Base-by-base conservation (phyloP, 2,329 filamentous ascomycete genomes). In the Fusarium sp. region DNA sequence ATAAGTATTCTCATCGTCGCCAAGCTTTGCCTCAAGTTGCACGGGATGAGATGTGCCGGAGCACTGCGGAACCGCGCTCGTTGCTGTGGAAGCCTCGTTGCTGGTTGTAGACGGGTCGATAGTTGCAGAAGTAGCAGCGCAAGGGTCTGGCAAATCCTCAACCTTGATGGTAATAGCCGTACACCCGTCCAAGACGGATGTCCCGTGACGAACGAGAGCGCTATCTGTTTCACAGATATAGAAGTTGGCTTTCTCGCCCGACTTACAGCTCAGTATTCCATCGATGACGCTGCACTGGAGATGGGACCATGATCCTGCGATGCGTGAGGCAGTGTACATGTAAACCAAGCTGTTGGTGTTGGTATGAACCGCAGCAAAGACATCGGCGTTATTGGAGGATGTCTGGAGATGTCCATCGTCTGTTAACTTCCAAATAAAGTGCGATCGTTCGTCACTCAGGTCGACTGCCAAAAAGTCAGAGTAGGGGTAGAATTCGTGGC, bases 261-360 rank as follows among this genome's bases (percentile, higher is more conserved):
- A 47, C 9, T 28, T 9, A 31, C 44, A 47, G 16, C 27, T 47
- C 15, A 47, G 15, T 7, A 11, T 47, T 15, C 44, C 44, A 23
- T 47, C 44, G 15, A 28, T 47, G 27, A 12, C 27, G 13, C 15
- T 23, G 27, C 44, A 47, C 15, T 30, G 15, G 8, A 50, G 47
- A 50, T 23, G 30, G 28, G 53, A 57, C 41, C 40, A 57, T 8
- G 53, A 27, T 10, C 53, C 53, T 7, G 44, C n/a, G 55, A 59
- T 59, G 12, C 55, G 31, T 12, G 46, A 59, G 9, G 34, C 23
- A 13, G 30, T 9, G 37, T 59, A 59, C 23, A 59, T 28, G 28
- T 59, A 59, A 7, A 59, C 55, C 16, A 59, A 44, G 36, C 55
- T 59, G 36, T 59, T 59, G 10, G 55, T 16, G 44, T 59, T 59